phyloP scores from a whole-genome alignment of 495 filamentous ascomycete species.

The Penicillium parvum region DNA sequence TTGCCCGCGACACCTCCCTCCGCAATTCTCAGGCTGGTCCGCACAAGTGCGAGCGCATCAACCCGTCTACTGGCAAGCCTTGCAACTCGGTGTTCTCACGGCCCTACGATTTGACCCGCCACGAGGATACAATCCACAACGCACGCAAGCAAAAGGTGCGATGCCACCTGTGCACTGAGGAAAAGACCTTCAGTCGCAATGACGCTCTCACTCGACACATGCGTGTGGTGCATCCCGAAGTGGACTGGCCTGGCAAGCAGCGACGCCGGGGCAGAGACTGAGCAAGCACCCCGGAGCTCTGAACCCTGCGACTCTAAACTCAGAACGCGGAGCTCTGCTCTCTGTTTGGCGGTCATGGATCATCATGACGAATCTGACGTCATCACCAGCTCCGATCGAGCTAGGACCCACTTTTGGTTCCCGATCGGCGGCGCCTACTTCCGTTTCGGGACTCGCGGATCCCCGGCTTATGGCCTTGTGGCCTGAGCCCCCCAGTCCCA shows the following conservation, averaged over 20 bases:
- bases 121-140: conserved; percentile 98
- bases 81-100: conserved; percentile 95
- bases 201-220: conserved; percentile 92
- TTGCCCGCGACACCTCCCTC: conserved; percentile 47
- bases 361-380: conserved; percentile 28
- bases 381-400: conserved; percentile 7
- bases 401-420: conserved; percentile 2
- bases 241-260: conserved; percentile 72
- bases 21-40: conserved; percentile 83
- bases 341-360: too few relatives aligned
- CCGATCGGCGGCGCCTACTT: conserved; percentile 17
- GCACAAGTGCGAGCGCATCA: conserved; percentile 85
- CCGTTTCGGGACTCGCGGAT: conserved; percentile 11
- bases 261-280: conserved; percentile 38
- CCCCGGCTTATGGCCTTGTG: conserved; percentile 11
- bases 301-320: too few relatives aligned
- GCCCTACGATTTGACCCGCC: conserved; percentile 95
- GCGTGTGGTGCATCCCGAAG: conserved; percentile 82
- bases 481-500: conserved; percentile 13
- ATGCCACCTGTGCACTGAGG: conserved; percentile 91
- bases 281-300: conserved; percentile 12
- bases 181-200: conserved; percentile 92
- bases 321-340: too few relatives aligned
- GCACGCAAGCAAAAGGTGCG: conserved; percentile 92
- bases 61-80: conserved; percentile 92